Percentiles rank a stretch among this genome's conserved stretches.
These are phyloP conservation scores for Epichloe sibirici DNA, from an alignment of 2,329 filamentous ascomycete species.

Conservation along the genomic window DNA sequence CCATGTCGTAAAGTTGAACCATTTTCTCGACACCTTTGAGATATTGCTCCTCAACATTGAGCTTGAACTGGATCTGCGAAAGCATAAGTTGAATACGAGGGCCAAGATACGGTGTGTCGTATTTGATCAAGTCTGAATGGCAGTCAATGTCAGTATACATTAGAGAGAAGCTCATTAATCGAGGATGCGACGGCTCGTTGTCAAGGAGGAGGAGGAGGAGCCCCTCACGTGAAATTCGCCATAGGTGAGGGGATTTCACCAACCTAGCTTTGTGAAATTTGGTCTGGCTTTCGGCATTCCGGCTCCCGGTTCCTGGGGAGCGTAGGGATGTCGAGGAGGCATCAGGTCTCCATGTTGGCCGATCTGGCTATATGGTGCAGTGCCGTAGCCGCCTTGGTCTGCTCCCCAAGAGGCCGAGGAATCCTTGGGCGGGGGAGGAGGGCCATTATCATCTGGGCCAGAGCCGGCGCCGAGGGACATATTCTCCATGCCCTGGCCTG, in stretches of 20 bases:
- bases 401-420: slow-evolving; percentile 34
- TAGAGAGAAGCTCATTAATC: neutral
- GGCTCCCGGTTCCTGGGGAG: slow-evolving; percentile 52
- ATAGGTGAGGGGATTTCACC: slow-evolving; percentile 16
- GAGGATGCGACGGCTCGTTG: no score
- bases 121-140: slow-evolving; percentile 82
- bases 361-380: slow-evolving; percentile 39
- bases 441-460: slow-evolving; percentile 29
- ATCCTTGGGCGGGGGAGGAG: slow-evolving; percentile 61
- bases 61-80: slow-evolving; percentile 95
- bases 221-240: neutral
- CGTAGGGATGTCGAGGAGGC: slow-evolving; percentile 70
- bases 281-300: slow-evolving; percentile 62
- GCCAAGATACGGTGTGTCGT: slow-evolving; percentile 88
- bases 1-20: slow-evolving; percentile 94
- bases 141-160: neutral
- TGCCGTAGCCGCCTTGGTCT: slow-evolving; percentile 48
- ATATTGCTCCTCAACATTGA: slow-evolving; percentile 98
- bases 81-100: slow-evolving; percentile 98
- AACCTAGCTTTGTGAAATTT: slow-evolving; percentile 95
- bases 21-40: slow-evolving; percentile 99
- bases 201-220: neutral
- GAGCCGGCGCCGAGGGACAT: slow-evolving; percentile 46
- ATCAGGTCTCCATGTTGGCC: slow-evolving; percentile 61
- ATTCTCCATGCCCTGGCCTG: slow-evolving; percentile 53